Base-by-base conservation (phyloP, 345 rosid genomes). In the Hibiscus mutabilis region DNA sequence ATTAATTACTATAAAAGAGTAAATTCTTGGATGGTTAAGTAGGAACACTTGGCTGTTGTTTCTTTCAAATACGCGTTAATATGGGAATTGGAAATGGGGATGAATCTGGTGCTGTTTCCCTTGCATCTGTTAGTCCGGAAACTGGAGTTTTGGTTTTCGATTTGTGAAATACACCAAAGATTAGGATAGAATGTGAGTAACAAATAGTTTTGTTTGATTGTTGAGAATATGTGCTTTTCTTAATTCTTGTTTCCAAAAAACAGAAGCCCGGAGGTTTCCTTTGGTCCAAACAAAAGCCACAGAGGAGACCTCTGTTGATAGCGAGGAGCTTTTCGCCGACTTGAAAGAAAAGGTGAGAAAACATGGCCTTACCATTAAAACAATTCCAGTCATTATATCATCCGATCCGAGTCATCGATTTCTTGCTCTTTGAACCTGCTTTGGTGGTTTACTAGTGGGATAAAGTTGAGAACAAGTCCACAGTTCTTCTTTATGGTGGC, bases 391-490 rank as follows among this genome's bases (percentile, higher is more conserved):
- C n/a, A n/a, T n/a, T n/a, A n/a, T n/a, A n/a, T n/a, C n/a, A n/a
- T n/a, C n/a, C 57, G 47, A 11, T 10, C 14, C 46, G 3, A 37
- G 9, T 42, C 0, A 11, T 42, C 46, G 3, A 42, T 42, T 42
- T 42, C 14, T 42, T 11, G 46, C 46, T 42, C 3, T 42, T 42
- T 42, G 2, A 42, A 42, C 14, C 46, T 42, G 46, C 46, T 42
- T 49, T 49, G 18, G 55, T 49, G 55, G 55, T 49, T 49, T 72
- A 65, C 60, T 70, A 95, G 99, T 95, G 99, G 99, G 99, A 95
- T 81, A 91, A 78, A 51, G 79, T 95, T 60, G 99, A 92, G 78
- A 90, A 95, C 90, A 95, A 95, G 82, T 84, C 99, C n/a, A 90
- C 97, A 0, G 97, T 95, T 7, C 25, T 95, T 53, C 40, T 95